phyloP scores from a whole-genome alignment of 2,329 filamentous ascomycete species.

The Microdochium nivale region DNA sequence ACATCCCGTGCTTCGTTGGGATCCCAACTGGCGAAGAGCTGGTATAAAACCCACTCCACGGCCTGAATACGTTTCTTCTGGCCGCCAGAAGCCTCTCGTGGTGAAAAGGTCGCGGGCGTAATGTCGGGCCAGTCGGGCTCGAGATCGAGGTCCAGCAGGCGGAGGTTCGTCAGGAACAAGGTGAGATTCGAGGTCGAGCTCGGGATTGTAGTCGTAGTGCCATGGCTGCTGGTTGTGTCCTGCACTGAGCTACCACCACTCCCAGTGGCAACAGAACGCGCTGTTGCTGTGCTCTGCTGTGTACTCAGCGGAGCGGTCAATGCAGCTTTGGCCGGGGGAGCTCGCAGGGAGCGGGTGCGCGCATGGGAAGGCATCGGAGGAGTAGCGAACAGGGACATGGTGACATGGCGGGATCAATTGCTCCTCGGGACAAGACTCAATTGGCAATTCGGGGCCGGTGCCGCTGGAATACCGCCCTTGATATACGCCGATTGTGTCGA shows the following conservation, averaged over 20 bases:
- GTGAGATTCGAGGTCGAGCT: conserved; percentile 41
- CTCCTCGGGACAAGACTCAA: neutral
- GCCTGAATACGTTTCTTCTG: conserved; percentile 76
- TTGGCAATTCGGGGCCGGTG: too few relatives aligned
- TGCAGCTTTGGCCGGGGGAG: neutral
- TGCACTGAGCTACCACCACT: neutral
- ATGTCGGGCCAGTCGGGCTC: conserved; percentile 75
- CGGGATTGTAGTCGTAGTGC: conserved; percentile 1
- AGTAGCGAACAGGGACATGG: neutral
- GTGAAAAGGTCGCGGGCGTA: conserved; percentile 58
- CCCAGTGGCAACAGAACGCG: neutral
- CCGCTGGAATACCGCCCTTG: neutral
- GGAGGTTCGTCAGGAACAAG: conserved; percentile 76
- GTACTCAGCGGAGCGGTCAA: neutral
- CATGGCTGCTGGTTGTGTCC: neutral
- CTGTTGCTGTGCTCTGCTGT: neutral
- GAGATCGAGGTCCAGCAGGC: conserved; percentile 71
- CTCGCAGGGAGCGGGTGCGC: neutral
- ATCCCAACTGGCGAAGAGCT: conserved; percentile 80
- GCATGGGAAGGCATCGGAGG: neutral
- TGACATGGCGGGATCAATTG: neutral
- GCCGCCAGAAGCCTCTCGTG: conserved; percentile 56
- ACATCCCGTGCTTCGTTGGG: conserved; percentile 66
- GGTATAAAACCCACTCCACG: conserved; percentile 87
- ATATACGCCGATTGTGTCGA: neutral